Conservation (phyloP, 345 rosid species). For the Acer campestre region DNA sequence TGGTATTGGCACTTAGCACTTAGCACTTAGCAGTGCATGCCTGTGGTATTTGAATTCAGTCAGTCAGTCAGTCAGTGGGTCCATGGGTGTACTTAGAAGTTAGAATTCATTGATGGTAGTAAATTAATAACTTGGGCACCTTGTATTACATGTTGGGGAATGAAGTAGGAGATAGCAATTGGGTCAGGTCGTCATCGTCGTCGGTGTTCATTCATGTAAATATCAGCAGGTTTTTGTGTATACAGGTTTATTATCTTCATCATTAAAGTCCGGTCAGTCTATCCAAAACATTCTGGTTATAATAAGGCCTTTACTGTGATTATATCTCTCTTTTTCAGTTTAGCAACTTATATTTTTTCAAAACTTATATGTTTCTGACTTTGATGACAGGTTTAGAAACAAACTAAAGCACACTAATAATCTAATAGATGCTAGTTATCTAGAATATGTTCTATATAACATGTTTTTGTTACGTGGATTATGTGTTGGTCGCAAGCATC, state of each 20-base stretch:
- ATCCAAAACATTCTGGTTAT: slow-evolving; percentile 38
- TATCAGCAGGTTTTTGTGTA: slow-evolving; percentile 38
- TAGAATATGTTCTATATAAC: too few species aligned
- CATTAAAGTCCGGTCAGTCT: slow-evolving; percentile 26
- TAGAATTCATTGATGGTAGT: slow-evolving; percentile 21
- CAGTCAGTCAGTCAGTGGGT: slow-evolving; percentile 10
- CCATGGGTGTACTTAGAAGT: slow-evolving; percentile 22
- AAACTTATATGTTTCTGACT: not conserved
- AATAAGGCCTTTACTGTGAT: slow-evolving; percentile 32
- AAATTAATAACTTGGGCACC: slow-evolving; percentile 5
- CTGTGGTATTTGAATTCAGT: slow-evolving; percentile 15
- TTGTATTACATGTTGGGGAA: slow-evolving; percentile 19
- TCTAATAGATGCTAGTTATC: not conserved
- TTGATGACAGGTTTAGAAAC: too few species aligned
- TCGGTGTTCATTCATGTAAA: slow-evolving; percentile 42
- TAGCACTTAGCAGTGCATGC: slow-evolving; percentile 4
- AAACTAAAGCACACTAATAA: too few species aligned
- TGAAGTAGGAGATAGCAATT: slow-evolving; percentile 33
- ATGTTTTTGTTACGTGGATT: too few species aligned
- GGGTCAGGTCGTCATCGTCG: slow-evolving; percentile 22
- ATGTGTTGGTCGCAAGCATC: too few species aligned
- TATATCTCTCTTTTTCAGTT: not conserved
- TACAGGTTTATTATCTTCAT: slow-evolving; percentile 27
- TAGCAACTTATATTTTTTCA: not conserved
- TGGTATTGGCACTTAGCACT: slow-evolving; percentile 14